Percentiles rank a stretch among this genome's conserved stretches.
Evolutionary conservation across 352 stramenopile species (phyloP).

Genomic region (Blastocystis sp.): DNA sequence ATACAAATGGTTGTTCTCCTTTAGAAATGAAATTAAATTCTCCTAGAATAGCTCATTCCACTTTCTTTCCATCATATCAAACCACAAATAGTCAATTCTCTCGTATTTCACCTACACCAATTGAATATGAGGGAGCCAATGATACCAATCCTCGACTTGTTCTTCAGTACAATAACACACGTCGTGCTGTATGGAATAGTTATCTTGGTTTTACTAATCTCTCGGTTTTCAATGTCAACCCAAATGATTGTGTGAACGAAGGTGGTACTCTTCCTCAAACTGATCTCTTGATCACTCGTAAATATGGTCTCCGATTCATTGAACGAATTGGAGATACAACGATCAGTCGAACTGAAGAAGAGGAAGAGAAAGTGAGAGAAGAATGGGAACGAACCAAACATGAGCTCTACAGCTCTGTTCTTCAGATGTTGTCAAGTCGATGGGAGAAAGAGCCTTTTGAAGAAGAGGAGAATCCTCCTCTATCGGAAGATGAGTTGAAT

Average conservation of each 20-base stretch:
- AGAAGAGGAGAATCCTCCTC: background rate
- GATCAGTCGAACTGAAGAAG: background rate
- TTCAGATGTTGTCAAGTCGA: background rate
- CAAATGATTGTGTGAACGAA: conserved; percentile 17
- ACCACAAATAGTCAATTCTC: background rate
- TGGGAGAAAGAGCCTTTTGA: background rate
- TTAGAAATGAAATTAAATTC: conserved; percentile 28
- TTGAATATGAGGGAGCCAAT: background rate
- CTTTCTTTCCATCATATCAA: background rate
- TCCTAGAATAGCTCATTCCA: background rate
- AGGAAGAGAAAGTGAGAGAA: background rate
- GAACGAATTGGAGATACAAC: background rate
- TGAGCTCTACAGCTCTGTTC: background rate
- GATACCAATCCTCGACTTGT: background rate
- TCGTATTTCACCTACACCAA: background rate
- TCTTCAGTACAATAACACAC: conserved; percentile 42
- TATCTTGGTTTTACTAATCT: background rate
- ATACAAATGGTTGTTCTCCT: background rate
- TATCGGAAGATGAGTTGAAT: background rate
- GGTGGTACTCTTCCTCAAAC: conserved; percentile 32
- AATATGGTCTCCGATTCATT: conserved; percentile 21
- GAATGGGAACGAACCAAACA: background rate
- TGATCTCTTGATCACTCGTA: conserved; percentile 4
- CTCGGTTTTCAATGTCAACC: background rate
- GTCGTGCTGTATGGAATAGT: conserved; percentile 15